Evolutionary conservation across 805 yeast species (phyloP), one percentile per base, ranked within the genome.

Genomic region (Lipomyces oligophaga): DNA sequence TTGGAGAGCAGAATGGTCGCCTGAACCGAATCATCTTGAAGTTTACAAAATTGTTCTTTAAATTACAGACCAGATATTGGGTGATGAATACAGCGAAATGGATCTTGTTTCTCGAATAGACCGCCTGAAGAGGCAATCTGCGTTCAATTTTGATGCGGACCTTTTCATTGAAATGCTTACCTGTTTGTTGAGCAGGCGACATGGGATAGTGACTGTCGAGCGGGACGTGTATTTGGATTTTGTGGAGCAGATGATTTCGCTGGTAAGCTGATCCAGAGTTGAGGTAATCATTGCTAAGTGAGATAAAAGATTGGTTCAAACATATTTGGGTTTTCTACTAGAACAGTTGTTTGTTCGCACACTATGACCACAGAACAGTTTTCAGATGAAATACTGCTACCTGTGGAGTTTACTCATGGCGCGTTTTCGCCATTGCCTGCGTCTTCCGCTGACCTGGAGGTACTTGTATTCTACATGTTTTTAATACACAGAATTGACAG

Each of bases 131-230:
- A 28, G 37, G 21, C 28, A 30, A 3, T 28, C 55, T 24, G 47
- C 40, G 15, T 43, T 52, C 21, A 47, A 52, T 19, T 52, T 52
- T 43, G 56, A 52, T 26, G 34, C 45, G 7, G 56, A 52, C 25
- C 15, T 52, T 16, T 52, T 52, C 33, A 44, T 49, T 10, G 56
- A 40, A 7, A 41, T 52, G n/a, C 44, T 52, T n/a, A 43, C 49
- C 5, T 38, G 54, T 18, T 33, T 52, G 5, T 21, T 37, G 16
- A 50, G 38, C n/a, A 40, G 38, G 11, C 47, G 44, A 42, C 56
- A 52, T 37, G 45, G 41, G 5, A 43, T 52, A 20, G 45, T 52
- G 16, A 44, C 54, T 6, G 56, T 49, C 27, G 26, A 26, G 24
- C 19, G 27, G 10, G 56, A 49, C 15, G 38, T 13, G 26, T 40